These are phyloP conservation scores for Recurvomyces mirabilis DNA, from an alignment of 495 filamentous ascomycete species.

Conservation along the genomic window DNA sequence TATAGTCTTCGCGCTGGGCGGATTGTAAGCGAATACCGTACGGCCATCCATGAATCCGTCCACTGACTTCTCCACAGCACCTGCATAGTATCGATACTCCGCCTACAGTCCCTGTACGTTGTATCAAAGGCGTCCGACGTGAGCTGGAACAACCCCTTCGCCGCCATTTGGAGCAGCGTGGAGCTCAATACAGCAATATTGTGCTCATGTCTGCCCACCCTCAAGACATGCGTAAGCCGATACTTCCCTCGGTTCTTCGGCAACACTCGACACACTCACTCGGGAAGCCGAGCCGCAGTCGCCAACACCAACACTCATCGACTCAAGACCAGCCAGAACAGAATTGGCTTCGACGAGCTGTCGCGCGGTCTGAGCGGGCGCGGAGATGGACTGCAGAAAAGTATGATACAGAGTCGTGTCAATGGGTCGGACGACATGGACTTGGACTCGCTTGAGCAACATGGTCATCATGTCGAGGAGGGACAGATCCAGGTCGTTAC, in stretches of 20 bases:
- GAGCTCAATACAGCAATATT: constrained; percentile 28
- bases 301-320: neutral
- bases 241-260: constrained; percentile 22
- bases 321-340: too few species aligned
- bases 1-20: constrained; percentile 25
- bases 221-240: constrained; percentile 21
- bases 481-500: constrained; percentile 9
- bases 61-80: constrained; percentile 14
- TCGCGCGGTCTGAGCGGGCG: constrained; percentile 5
- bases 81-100: constrained; percentile 27
- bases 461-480: neutral
- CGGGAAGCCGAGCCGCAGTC: neutral
- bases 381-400: neutral
- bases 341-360: constrained; percentile 4
- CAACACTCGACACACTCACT: neutral
- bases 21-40: constrained; percentile 21
- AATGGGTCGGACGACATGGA: constrained; percentile 6
- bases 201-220: constrained; percentile 27
- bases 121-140: constrained; percentile 24
- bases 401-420: neutral
- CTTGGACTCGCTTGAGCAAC: neutral
- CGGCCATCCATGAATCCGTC: neutral
- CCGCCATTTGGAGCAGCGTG: constrained; percentile 24
- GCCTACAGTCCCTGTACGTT: constrained; percentile 25
- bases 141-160: constrained; percentile 25